Evolutionary conservation across 495 filamentous ascomycete species (phyloP).

Genomic region (Aeminium ludgeri): DNA sequence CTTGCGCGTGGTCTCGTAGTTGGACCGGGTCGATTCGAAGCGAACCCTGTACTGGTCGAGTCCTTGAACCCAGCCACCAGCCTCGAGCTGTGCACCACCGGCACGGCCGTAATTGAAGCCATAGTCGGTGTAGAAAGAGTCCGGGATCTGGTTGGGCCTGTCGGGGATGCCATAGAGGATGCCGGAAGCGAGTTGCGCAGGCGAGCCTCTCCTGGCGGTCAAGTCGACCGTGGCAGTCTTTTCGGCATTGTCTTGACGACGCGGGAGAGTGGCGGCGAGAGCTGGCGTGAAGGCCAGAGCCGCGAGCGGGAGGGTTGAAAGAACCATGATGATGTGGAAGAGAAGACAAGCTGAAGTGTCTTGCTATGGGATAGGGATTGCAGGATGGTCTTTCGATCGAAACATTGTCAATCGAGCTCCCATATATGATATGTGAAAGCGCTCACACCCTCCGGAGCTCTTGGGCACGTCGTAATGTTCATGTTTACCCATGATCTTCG

Average conservation of each 20-base stretch:
- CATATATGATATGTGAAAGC: no score
- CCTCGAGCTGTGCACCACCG: slow-evolving; percentile 24
- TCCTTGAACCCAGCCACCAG: slow-evolving; percentile 24
- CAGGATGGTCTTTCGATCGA: no score
- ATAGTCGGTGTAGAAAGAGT: slow-evolving; percentile 16
- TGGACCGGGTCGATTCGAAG: slow-evolving; percentile 25
- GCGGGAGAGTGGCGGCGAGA: no score
- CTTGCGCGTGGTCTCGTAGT: slow-evolving; percentile 25
- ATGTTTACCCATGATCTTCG: no score
- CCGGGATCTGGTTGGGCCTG: slow-evolving; percentile 14
- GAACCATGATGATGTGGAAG: no score
- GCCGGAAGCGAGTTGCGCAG: slow-evolving; percentile 14
- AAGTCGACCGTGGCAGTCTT: slow-evolving; percentile 7
- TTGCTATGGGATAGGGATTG: no score
- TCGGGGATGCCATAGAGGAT: slow-evolving; percentile 17
- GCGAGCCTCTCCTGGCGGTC: slow-evolving; percentile 1
- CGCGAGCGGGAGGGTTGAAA: no score
- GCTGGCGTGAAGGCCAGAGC: no score
- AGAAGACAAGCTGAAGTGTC: no score
- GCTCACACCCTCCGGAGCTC: no score
- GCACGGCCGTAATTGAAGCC: slow-evolving; percentile 25
- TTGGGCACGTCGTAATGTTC: no score
- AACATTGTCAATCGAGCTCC: no score
- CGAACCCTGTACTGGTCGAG: slow-evolving; percentile 23
- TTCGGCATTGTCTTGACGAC: not conserved